Percentiles rank a stretch among this genome's conserved stretches.
These are phyloP conservation scores for Silybum marianum DNA, from an alignment of 129 eudicot genomes.

Conservation along the genomic window DNA sequence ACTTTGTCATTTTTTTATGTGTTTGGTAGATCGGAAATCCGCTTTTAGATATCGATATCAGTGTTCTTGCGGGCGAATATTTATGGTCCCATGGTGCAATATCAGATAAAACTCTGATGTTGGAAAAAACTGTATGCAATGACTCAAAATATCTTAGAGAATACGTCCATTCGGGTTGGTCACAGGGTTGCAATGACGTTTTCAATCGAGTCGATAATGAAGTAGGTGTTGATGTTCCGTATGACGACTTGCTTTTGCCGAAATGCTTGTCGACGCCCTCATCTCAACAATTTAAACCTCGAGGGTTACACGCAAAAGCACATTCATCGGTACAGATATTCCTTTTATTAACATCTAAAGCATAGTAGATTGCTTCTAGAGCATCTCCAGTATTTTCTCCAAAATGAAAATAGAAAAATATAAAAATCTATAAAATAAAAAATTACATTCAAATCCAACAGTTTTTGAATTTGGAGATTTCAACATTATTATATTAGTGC, in stretches of 20 bases:
- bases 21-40: conserved; percentile 40
- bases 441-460: too few relatives aligned
- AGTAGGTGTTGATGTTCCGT: conserved; percentile 27
- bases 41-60: conserved; percentile 45
- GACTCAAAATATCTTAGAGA: conserved; percentile 41
- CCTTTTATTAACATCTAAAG: too few relatives aligned
- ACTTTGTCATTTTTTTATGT: neutral
- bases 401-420: too few relatives aligned
- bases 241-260: conserved; percentile 39
- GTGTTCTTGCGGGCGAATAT: conserved; percentile 37
- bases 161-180: conserved; percentile 33
- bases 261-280: conserved; percentile 32
- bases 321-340: conserved; percentile 29
- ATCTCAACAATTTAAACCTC: conserved; percentile 37
- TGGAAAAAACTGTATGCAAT: conserved; percentile 46
- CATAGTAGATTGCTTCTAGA: too few relatives aligned
- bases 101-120: conserved; percentile 41
- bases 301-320: conserved; percentile 37
- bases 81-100: conserved; percentile 51
- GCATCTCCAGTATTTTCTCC: too few relatives aligned
- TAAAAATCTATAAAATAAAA: too few relatives aligned
- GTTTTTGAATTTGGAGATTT: too few relatives aligned
- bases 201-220: conserved; percentile 30
- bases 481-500: too few relatives aligned
- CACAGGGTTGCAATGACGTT: conserved; percentile 43